These are phyloP conservation scores for Brassica hybrid DNA, from an alignment of 441 rosid species.

Conservation along the genomic window DNA sequence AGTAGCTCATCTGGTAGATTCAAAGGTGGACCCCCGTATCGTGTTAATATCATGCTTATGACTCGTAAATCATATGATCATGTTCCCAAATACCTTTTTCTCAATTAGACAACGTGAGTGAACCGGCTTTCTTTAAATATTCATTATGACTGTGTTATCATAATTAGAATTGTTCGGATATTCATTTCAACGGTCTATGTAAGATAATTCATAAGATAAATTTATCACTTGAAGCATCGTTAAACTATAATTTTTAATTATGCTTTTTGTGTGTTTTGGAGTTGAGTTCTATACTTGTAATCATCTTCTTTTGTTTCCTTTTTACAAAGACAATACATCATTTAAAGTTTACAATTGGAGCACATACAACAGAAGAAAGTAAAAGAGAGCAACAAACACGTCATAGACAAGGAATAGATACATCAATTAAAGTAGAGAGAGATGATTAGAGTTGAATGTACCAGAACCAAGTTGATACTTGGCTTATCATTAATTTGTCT, in stretches of 20 bases:
- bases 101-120: neutral
- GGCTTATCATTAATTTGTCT: neutral
- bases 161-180: neutral
- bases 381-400: neutral
- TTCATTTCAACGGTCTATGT: neutral
- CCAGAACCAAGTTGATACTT: conserved; percentile 5
- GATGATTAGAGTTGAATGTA: conserved; percentile 14
- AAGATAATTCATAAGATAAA: neutral
- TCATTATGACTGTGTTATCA: neutral
- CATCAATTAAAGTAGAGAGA: neutral
- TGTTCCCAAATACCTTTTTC: conserved; percentile 25
- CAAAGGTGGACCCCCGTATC: conserved; percentile 27
- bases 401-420: conserved; percentile 5
- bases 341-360: neutral
- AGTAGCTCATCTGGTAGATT: conserved; percentile 2
- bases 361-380: neutral
- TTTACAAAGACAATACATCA: neutral
- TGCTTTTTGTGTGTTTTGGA: neutral
- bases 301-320: neutral
- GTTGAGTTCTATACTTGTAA: neutral
- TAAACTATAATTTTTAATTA: neutral
- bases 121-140: conserved; percentile 1
- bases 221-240: neutral
- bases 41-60: conserved; percentile 36
- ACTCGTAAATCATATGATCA: conserved; percentile 35